Percentiles rank a stretch among this genome's conserved stretches.
phyloP scores from a whole-genome alignment of 768 basidiomycete genomes.

The Boletus rubroflammeus region DNA sequence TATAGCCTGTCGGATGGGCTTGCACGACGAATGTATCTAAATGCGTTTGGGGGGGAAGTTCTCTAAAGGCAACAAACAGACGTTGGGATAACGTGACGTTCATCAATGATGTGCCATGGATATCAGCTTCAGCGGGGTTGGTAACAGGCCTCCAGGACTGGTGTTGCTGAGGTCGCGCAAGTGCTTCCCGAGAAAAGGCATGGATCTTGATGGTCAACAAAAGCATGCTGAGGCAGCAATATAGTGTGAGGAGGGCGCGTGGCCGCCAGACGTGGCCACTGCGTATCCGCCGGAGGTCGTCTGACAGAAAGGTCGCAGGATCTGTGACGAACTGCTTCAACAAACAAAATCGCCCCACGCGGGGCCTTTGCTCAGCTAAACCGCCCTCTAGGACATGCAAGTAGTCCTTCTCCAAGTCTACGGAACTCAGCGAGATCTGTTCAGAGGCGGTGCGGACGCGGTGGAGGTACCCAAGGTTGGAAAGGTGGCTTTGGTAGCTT shows the following conservation, averaged over 20 bases:
- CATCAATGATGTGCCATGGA: conserved; percentile 18
- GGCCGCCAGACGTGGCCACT: conserved; percentile 25
- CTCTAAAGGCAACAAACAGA: conserved; percentile 35
- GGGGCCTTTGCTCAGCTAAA: conserved; percentile 13
- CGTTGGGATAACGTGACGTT: conserved; percentile 32
- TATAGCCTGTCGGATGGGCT: conserved; percentile 4
- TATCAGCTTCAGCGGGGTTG: background rate
- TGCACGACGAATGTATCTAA: conserved; percentile 38
- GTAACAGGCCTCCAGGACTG: background rate
- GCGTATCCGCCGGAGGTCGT: conserved; percentile 25
- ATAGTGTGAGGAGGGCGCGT: conserved; percentile 35
- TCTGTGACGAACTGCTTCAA: conserved; percentile 26
- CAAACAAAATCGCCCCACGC: conserved; percentile 22
- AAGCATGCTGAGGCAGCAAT: conserved; percentile 41
- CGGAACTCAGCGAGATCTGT: conserved; percentile 11
- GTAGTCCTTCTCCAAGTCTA: conserved; percentile 7
- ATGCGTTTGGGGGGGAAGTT: conserved; percentile 22
- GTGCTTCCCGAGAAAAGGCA: background rate
- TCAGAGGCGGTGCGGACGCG: conserved; percentile 33
- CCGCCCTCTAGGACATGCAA: conserved; percentile 17
- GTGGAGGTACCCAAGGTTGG: conserved; percentile 40
- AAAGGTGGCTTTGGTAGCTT: conserved; percentile 46
- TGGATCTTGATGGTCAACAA: conserved; percentile 35
- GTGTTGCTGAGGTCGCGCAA: background rate
- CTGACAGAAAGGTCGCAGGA: conserved; percentile 21